Base-by-base conservation (phyloP, 495 filamentous ascomycete genomes). In the Margaritispora aquatica region DNA sequence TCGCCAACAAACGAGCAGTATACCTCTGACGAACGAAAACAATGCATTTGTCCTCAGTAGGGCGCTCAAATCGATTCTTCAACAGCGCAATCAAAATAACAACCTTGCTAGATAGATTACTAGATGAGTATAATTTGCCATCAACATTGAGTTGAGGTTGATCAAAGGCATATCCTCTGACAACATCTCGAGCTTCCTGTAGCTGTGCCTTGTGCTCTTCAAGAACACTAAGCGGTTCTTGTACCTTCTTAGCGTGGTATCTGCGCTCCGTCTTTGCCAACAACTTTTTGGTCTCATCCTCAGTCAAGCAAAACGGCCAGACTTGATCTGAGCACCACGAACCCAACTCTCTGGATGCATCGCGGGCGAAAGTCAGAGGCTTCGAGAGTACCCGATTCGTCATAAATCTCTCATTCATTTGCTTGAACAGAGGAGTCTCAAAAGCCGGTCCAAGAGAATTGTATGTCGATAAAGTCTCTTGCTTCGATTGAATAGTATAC, bases 251-350 rank as follows among this genome's bases (percentile, higher is more conserved):
- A 67, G 57, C 17, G 68, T 47, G 53, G 67, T 73, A 69, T 38
- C 71, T 66, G 38, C 78, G 71, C 59, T 87, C 74, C 52, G 79
- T 73, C 63, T 77, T 74, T 55, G 79, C 72, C 56, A 88, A 81
- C 8, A 91, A 68, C 61, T 84, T 90, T 4, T 78, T 77, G 0
- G 80, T 64, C 55, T 90, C 80, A 5, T 84, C 80, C 24, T 90
- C 85, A 0, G 74, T 74, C 8, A 97, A 73, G n/a, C 84, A 84
- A 50, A 87, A 80, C 23, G 74, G 71, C 90, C 93, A 96, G 44
- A 88, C 80, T 24, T 81, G 74, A 69, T 99, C 93, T n/a, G 90
- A 81, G 62, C 87, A 89, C 94, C 94, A 99, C 23, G 75, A 70
- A 7, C 94, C 92, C 11, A 97, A 74, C 61, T 96, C 82, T 15